Evolutionary conservation across 768 basidiomycete genomes (phyloP), one percentile per base, ranked within the genome.

Genomic region (Pisolithus microcarpus): DNA sequence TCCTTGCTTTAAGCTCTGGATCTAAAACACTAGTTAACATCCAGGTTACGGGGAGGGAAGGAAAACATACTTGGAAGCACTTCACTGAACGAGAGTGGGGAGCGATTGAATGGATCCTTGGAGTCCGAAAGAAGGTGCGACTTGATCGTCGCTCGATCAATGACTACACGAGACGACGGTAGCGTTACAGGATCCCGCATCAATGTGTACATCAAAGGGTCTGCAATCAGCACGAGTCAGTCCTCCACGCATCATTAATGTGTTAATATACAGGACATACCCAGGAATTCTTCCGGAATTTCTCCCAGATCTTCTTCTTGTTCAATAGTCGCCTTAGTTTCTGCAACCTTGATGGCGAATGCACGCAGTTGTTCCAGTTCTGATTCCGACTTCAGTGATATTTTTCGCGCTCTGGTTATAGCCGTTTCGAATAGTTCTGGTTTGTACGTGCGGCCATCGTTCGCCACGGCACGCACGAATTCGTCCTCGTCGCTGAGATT

Each of bases 181-280:
- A 99, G 67, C 28, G 81, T 79, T 51, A 98, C 94, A 3, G 96
- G 96, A 65, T 99, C 92, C 49, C 82, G 84, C 96, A 99, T 99
- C 49, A 99, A 63, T 4, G 88, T 87, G 60, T 78, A 85, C 82
- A 94, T 91, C 56, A 96, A 74, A 1, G 90, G 91, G 66, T 94
- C 92, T 94, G 49, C 18, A 43, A 39, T 37, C 46, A 52, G 46
- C 8, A 18, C 48, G 7, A 50, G 46, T 57, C 21, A 11, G 11
- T 10, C 10, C 26, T 18, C 23, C 26, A 30, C 8, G 10, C n/a
- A 19, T 2, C 46, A 28, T 38, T 26, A 48, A 52, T 18, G 34
- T 6, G 15, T 11, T 26, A 5, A 7, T 5, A 28, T 46, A 10
- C 55, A 42, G 19, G 24, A 61, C 83, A 46, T 59, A 92, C 93